These are phyloP conservation scores for Cordyceps sp. DNA, from an alignment of 2,329 filamentous ascomycete genomes.

Conservation along the genomic window DNA sequence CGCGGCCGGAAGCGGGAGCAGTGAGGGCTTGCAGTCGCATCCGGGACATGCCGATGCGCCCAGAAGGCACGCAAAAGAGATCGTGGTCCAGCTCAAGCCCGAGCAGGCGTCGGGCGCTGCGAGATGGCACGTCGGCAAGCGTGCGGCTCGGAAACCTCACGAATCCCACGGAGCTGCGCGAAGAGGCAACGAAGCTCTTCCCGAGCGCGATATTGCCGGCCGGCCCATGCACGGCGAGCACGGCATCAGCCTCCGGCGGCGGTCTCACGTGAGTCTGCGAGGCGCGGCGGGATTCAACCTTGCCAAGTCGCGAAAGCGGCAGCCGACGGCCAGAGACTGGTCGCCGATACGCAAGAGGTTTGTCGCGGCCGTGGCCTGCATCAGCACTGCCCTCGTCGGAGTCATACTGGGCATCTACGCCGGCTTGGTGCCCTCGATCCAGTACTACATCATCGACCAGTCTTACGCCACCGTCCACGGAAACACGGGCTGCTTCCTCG, in stretches of 20 bases:
- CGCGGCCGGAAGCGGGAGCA: too few relatives aligned
- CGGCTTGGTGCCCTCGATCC: slow-evolving; percentile 62
- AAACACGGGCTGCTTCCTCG: slow-evolving; percentile 57
- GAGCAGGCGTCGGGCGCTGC: neutral
- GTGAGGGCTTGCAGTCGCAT: too few relatives aligned
- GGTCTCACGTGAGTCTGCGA: slow-evolving; percentile 36
- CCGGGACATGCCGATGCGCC: too few relatives aligned
- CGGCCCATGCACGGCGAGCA: slow-evolving; percentile 12
- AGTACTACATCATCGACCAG: slow-evolving; percentile 58
- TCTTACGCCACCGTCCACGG: slow-evolving; percentile 52
- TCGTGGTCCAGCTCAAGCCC: too few relatives aligned
- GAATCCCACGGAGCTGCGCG: slow-evolving; percentile 4
- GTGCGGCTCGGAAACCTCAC: neutral
- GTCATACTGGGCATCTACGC: slow-evolving; percentile 60
- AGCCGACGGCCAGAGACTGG: slow-evolving; percentile 60
- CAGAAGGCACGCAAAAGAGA: too few relatives aligned
- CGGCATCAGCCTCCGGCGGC: slow-evolving; percentile 27
- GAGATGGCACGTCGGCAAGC: neutral
- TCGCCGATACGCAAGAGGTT: slow-evolving; percentile 48
- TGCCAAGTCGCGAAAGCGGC: slow-evolving; percentile 35
- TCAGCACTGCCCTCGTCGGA: slow-evolving; percentile 57
- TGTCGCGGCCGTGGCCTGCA: slow-evolving; percentile 50
- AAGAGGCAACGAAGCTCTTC: slow-evolving; percentile 8
- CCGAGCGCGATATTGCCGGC: slow-evolving; percentile 9
- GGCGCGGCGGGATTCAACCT: slow-evolving; percentile 34